A percentile compares a stretch with the other conserved stretches of the same genome.
These are phyloP conservation scores for Melaleuca alternifolia DNA, from an alignment of 345 rosid species.

Conservation along the genomic window DNA sequence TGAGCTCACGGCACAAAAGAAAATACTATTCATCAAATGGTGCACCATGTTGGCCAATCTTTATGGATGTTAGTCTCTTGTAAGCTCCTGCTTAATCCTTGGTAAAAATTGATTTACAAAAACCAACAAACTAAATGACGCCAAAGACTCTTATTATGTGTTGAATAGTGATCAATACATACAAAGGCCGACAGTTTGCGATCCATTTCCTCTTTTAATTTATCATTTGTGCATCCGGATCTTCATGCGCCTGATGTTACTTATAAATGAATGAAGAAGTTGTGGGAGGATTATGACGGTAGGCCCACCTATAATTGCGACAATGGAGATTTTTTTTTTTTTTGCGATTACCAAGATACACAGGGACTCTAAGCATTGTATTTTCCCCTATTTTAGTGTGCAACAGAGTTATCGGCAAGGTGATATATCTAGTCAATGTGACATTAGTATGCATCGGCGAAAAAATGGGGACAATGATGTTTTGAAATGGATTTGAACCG, in stretches of 20 bases:
- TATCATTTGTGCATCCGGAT: background rate
- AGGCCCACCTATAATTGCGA: no score
- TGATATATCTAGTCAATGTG: background rate
- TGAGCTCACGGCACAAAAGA: background rate
- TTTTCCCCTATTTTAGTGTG: background rate
- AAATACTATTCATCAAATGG: background rate
- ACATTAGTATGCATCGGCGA: background rate
- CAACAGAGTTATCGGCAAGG: background rate
- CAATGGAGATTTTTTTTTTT: no score
- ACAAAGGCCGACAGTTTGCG: fast-evolving
- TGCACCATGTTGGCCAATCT: background rate
- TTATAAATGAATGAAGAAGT: no score
- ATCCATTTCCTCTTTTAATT: fast-evolving
- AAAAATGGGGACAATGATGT: background rate
- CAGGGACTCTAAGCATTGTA: background rate
- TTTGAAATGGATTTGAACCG: background rate
- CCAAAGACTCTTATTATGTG: background rate
- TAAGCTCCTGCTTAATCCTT: background rate
- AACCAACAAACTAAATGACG: background rate
- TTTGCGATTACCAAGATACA: no score
- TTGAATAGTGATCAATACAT: background rate
- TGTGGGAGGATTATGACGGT: no score
- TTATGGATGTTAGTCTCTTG: background rate
- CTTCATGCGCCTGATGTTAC: no score
- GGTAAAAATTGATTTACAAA: background rate